Base-by-base conservation (phyloP, 306 rosid species). In the Cucurbita moschata region DNA sequence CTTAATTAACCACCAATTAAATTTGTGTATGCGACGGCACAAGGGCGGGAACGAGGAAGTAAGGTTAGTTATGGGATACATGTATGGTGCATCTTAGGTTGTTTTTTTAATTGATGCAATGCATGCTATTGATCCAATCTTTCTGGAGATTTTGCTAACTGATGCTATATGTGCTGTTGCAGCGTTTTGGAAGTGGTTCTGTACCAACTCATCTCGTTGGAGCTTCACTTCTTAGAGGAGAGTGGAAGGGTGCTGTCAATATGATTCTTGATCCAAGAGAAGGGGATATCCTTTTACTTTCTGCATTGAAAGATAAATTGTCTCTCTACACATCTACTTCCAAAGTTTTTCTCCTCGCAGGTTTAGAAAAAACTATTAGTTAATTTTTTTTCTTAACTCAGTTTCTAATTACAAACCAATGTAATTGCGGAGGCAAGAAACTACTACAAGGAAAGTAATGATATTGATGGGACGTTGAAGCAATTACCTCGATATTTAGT, bases 101-200 rank as follows among this genome's bases (percentile, higher is more conserved):
- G 10, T 54, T 37, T 30, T 75, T 19, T 43, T 47, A 39, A 73
- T 37, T 79, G 68, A 51, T 73, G 81, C 47, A 69, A 38, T 69
- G 70, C 60, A 19, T 81, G 63, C 68, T 46, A 42, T 74, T 84
- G 55, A 76, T 73, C 67, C 51, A 84, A 88, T 97, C 89, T 94
- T 70, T 94, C 91, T 70, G 96, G 96, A 51, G 21, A 9, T 72
- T 51, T 14, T 74, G 46, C 53, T 60, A 54, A 73, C 47, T 77
- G 65, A 51, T 71, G 79, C 56, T 14, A 39, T 64, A 78, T 73
- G 40, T 82, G 67, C 73, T 46, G 38, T 69, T 84, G 56, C 75
- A 94, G 99, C 92, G 99, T 66, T 94, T 94, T 66, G 99, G 99
- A 79, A 94, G 92, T 76, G 99, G 99, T 74, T 86, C 97, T 23